These are phyloP conservation scores for Melianthus villosus DNA, from an alignment of 441 rosid genomes.

Conservation along the genomic window DNA sequence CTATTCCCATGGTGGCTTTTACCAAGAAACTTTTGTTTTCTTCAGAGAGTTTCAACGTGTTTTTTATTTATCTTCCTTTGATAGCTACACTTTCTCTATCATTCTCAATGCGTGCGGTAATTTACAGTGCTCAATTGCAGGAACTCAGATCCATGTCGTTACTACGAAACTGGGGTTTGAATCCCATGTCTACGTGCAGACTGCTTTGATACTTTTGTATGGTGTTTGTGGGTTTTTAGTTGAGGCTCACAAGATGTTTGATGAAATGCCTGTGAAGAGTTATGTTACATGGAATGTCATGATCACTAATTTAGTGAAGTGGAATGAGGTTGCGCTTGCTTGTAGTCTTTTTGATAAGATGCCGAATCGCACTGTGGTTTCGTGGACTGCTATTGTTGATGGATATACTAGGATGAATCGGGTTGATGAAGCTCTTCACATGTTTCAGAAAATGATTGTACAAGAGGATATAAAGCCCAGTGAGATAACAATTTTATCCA, in stretches of 20 bases:
- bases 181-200: constrained; percentile 50
- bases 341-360: constrained; percentile 39
- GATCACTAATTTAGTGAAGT: constrained; percentile 35
- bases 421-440: constrained; percentile 33
- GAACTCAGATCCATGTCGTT: constrained; percentile 46
- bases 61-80: constrained; percentile 24
- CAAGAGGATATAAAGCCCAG: constrained; percentile 22
- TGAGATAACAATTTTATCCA: constrained; percentile 33
- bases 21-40: constrained; percentile 30
- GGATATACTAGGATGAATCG: constrained; percentile 55
- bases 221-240: constrained; percentile 11
- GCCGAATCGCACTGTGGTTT: constrained; percentile 49
- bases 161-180: constrained; percentile 44
- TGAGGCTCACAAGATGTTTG: constrained; percentile 42
- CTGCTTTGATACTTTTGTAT: constrained; percentile 42
- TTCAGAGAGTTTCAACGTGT: constrained; percentile 32
- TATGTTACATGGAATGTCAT: constrained; percentile 52
- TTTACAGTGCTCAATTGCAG: constrained; percentile 17
- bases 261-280: constrained; percentile 37
- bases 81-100: constrained; percentile 51
- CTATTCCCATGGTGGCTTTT: constrained; percentile 32
- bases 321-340: constrained; percentile 19
- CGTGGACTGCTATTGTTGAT: constrained; percentile 51
- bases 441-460: constrained; percentile 31
- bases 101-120: constrained; percentile 43